Evolutionary conservation across 2,329 filamentous ascomycete species (phyloP), one percentile per base, ranked within the genome.

Genomic region (Amauroascus niger): DNA sequence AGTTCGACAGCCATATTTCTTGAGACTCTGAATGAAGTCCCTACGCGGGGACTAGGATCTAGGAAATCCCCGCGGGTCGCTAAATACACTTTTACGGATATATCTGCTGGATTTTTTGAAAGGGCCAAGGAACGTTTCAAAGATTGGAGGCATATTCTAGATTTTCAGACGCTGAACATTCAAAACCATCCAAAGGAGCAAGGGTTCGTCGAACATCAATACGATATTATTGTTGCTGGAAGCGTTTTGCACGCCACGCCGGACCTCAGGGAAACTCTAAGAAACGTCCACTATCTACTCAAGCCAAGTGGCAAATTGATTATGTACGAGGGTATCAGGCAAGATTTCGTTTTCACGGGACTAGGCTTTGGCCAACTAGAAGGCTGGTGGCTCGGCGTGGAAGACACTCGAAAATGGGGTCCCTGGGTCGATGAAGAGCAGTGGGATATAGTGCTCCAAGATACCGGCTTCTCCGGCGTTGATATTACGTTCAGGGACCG

Each of bases 241-340:
- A 67, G 69, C 46, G 65, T 70, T 0, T 59, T 76, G 0, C 70
- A 74, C 49, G 69, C 69, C 1, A 74, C 71, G 5, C 41, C 3
- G 9, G 33, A 11, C 44, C 54, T 52, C 40, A 67, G 57, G 9
- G 48, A 60, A 11, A 63, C 33, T 63, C 64, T 45, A 22, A 69
- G 30, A 4, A 67, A 74, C 52, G 59, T 67, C 0, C 65, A 68
- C 0, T 54, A 51, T 1, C 55, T 75, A 0, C 58, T 75, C 5
- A 71, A 68, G 51, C 70, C 75, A 0, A 74, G 72, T 2, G 76
- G 74, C 0, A 69, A 70, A 40, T 61, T 79, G 0, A 37, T 76
- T 2, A 39, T 76, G 1, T 52, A 71, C 2, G 75, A 78, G 53
- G 57, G 68, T 1, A 67, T 61, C 6, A 55, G 58, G 4, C 47